phyloP scores from a whole-genome alignment of 352 stramenopile genomes.

The Phytophthora pistaciae region DNA sequence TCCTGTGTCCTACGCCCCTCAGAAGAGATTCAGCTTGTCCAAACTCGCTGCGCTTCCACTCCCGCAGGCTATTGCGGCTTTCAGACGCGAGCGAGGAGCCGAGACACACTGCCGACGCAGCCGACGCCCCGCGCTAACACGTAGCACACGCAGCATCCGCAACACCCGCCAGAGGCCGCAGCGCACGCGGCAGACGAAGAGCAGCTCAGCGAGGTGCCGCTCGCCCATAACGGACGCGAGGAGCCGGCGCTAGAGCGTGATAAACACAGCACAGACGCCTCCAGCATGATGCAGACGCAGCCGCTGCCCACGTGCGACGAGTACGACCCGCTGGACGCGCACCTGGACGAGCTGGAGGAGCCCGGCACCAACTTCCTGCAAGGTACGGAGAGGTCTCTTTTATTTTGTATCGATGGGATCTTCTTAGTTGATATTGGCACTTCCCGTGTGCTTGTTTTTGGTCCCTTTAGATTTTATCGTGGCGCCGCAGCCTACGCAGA shows the following conservation, averaged over 20 bases:
- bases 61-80: constrained; percentile 33
- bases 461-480: constrained; percentile 61
- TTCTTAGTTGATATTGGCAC: constrained; percentile 23
- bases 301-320: constrained; percentile 64
- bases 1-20: constrained; percentile 16
- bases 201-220: constrained; percentile 2
- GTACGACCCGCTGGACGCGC: constrained; percentile 75
- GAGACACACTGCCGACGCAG: not conserved
- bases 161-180: not conserved
- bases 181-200: constrained; percentile 10
- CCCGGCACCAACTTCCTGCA: constrained; percentile 73
- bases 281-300: constrained; percentile 57
- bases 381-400: constrained; percentile 34
- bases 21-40: constrained; percentile 51
- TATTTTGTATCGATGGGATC: not conserved
- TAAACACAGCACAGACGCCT: not conserved
- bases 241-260: not conserved
- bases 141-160: not conserved
- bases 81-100: constrained; percentile 17
- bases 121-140: not conserved
- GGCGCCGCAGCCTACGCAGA: constrained; percentile 32
- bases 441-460: not conserved
- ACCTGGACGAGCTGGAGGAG: constrained; percentile 79
- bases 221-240: constrained; percentile 2
- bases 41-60: constrained; percentile 25